These are phyloP conservation scores for Microbotryum intermedium DNA, from an alignment of 1,284 basidiomycete species.

Conservation along the genomic window DNA sequence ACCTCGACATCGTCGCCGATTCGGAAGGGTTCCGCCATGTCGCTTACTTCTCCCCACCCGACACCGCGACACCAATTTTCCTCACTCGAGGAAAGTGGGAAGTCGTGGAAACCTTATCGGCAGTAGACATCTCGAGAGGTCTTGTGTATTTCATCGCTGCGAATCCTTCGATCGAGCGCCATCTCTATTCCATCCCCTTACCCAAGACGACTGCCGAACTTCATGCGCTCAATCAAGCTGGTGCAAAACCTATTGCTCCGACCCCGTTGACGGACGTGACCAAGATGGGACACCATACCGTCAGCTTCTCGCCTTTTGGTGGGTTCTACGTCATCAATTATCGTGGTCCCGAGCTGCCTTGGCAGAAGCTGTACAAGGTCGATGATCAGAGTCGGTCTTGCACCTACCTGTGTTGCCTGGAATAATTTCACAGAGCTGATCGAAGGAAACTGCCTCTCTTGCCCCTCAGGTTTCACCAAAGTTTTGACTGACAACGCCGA, in stretches of 20 bases:
- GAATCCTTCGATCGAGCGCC: slow-evolving; percentile 68
- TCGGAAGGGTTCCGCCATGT: slow-evolving; percentile 76
- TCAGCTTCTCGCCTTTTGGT: slow-evolving; percentile 64
- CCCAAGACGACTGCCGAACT: slow-evolving; percentile 41
- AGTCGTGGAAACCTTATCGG: slow-evolving; percentile 63
- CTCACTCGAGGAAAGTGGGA: slow-evolving; percentile 85
- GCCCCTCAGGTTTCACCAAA: slow-evolving; percentile 52
- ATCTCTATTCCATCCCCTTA: slow-evolving; percentile 67
- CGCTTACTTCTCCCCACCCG: slow-evolving; percentile 72
- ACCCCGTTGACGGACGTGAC: slow-evolving; percentile 59
- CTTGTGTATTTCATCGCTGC: slow-evolving; percentile 85
- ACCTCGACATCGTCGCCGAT: slow-evolving; percentile 77
- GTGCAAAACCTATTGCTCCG: slow-evolving; percentile 41
- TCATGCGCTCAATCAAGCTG: slow-evolving; percentile 15
- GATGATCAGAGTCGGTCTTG: slow-evolving; percentile 50
- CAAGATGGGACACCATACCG: slow-evolving; percentile 14
- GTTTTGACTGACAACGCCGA: slow-evolving; percentile 62
- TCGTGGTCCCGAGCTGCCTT: slow-evolving; percentile 70
- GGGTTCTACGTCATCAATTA: slow-evolving; percentile 73
- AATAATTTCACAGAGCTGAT: neutral
- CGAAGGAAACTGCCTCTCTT: too few species aligned
- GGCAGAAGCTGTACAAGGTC: slow-evolving; percentile 67
- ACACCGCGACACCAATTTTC: slow-evolving; percentile 60
- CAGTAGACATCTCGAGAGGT: slow-evolving; percentile 58
- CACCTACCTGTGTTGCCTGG: neutral